Evolutionary conservation across 1,139 yeast genomes (phyloP), one percentile per base, ranked within the genome.

Genomic region (Sugiyamaella castrensis): DNA sequence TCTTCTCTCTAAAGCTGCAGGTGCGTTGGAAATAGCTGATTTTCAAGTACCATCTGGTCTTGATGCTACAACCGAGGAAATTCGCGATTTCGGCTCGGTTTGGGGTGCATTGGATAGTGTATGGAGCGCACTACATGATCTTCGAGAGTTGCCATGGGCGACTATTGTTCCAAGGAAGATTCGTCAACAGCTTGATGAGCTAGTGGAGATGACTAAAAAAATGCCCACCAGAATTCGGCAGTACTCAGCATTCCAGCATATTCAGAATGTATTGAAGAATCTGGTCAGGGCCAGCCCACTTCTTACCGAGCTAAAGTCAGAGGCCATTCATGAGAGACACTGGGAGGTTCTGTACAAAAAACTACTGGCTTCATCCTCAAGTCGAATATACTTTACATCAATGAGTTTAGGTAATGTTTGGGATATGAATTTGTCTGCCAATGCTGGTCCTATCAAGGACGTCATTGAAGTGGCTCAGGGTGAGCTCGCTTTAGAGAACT

Each of bases 381-480:
- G 53, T 24, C 48, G 55, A 11, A 67, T 42, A 5, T 61, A 40
- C 40, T 56, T 63, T 19, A 51, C 60, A 2, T 58, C 61, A 1
- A 31, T 70, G 53, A 73, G 79, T 0, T 67, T 86, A 16, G 86
- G 85, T 1, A 77, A 81, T 57, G 76, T 88, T 1, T 77, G 91
- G 79, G 74, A 72, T 40, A 64, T 88, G 48, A 71, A 82, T 39
- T 64, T 85, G 27, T 36, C 58, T 0, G 55, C 68, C 1, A 78
- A 87, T 64, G 79, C 77, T 40, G 58, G 61, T 1, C 52, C 65
- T 1, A 68, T 91, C 3, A 76, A 74, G 43, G 69, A 76, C 0
- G 66, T 85, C 0, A 59, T 87, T 3, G 71, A 73, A 1, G 80
- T 77, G 54, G 97, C 98, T 0, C 79, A 79, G 52, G 85, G 87